These are phyloP conservation scores for Xylaria sp. DNA, from an alignment of 2,329 filamentous ascomycete genomes.

Conservation along the genomic window DNA sequence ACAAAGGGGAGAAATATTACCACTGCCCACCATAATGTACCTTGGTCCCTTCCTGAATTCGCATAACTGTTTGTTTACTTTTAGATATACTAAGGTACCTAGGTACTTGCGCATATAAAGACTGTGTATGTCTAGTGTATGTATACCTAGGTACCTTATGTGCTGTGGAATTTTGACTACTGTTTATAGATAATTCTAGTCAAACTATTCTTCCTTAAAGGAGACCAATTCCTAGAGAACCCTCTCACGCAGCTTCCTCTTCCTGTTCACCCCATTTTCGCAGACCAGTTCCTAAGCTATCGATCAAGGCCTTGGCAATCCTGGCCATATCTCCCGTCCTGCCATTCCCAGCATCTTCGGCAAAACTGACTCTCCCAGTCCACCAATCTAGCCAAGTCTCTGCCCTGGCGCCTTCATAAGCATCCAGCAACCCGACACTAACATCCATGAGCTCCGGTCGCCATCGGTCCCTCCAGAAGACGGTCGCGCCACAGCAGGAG, in stretches of 20 bases:
- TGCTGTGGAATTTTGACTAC: background rate
- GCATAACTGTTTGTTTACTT: too few relatives aligned
- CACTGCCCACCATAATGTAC: too few relatives aligned
- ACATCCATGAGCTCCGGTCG: slow-evolving; percentile 70
- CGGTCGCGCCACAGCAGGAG: slow-evolving; percentile 67
- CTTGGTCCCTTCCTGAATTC: too few relatives aligned
- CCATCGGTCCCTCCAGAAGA: slow-evolving; percentile 68
- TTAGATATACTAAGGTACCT: too few relatives aligned
- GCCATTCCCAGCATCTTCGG: slow-evolving; percentile 59
- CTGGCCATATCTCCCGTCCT: slow-evolving; percentile 45
- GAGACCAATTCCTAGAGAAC: background rate
- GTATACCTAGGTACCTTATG: too few relatives aligned
- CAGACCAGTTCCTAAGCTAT: slow-evolving; percentile 41
- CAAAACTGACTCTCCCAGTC: slow-evolving; percentile 66
- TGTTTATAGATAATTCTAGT: background rate
- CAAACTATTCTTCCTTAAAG: background rate
- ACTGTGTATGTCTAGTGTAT: too few relatives aligned
- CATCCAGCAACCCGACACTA: slow-evolving; percentile 67
- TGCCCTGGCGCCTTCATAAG: slow-evolving; percentile 62
- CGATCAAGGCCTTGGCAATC: slow-evolving; percentile 47
- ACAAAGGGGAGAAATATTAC: too few relatives aligned
- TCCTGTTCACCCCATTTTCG: slow-evolving; percentile 17
- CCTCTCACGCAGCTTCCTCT: background rate
- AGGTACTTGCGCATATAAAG: too few relatives aligned
- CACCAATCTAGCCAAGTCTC: slow-evolving; percentile 72